phyloP scores from a whole-genome alignment of 192 early-diverging fungal species.

The Oehlia diaphana region DNA sequence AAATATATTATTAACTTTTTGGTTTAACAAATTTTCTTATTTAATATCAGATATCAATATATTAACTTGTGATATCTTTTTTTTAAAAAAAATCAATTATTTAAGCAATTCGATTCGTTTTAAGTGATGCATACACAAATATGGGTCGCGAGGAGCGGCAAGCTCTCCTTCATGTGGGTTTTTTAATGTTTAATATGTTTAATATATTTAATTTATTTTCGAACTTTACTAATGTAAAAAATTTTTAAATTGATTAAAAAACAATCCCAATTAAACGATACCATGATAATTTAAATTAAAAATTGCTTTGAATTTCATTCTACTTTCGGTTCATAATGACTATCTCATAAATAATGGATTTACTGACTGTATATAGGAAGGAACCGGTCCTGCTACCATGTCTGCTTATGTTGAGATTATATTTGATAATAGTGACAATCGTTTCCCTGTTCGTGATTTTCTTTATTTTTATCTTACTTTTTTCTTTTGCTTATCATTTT shows the following conservation, averaged over 20 bases:
- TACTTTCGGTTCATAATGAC: not conserved
- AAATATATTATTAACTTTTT: not conserved
- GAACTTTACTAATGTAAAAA: not conserved
- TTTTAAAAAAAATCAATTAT: not conserved
- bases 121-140: slow-evolving; percentile 93
- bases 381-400: slow-evolving; percentile 87
- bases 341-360: not conserved
- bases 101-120: slow-evolving; percentile 89
- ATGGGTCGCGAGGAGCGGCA: slow-evolving; percentile 93
- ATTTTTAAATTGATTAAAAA: no score
- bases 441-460: slow-evolving; percentile 74
- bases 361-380: slow-evolving; percentile 60
- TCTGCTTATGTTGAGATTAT: slow-evolving; percentile 95
- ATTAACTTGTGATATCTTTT: slow-evolving; percentile 19
- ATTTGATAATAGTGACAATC: slow-evolving; percentile 95
- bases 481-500: not conserved
- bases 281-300: no score
- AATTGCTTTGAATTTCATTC: no score
- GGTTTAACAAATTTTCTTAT: no score
- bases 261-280: no score
- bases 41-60: not conserved
- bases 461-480: slow-evolving; percentile 26
- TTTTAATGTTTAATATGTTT: slow-evolving; percentile 10
- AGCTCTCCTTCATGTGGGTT: slow-evolving; percentile 81
- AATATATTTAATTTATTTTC: slow-evolving; percentile 17